Conservation (phyloP, 2,329 filamentous ascomycete species). For the Hypoxylon rubiginosum region DNA sequence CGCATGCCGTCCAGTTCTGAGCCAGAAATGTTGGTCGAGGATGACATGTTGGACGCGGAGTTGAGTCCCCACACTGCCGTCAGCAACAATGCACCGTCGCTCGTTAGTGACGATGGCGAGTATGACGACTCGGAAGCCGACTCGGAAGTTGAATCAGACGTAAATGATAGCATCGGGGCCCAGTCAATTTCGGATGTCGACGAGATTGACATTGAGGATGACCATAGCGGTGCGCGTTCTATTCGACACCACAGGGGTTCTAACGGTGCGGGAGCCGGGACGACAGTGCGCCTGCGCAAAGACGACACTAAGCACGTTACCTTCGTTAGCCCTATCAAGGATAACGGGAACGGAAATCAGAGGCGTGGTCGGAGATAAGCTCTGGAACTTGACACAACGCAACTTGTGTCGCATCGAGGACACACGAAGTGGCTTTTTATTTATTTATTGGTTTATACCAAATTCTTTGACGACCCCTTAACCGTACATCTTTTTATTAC, state of each 20-base stretch:
- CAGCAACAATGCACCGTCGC: slow-evolving; percentile 82
- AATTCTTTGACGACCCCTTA: slow-evolving; percentile 37
- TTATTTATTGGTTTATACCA: slow-evolving; percentile 27
- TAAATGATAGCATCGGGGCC: slow-evolving; percentile 69
- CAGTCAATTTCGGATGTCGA: slow-evolving; percentile 71
- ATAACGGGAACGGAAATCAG: slow-evolving; percentile 54
- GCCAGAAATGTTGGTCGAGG: slow-evolving; percentile 56
- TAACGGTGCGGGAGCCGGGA: slow-evolving; percentile 52
- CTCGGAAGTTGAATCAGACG: slow-evolving; percentile 70
- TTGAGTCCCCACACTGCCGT: slow-evolving; percentile 77
- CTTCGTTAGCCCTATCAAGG: slow-evolving; percentile 66
- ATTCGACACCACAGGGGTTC: slow-evolving; percentile 59
- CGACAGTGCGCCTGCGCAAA: slow-evolving; percentile 65
- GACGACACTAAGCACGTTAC: slow-evolving; percentile 69
- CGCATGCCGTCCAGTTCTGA: slow-evolving; percentile 45
- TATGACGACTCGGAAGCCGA: slow-evolving; percentile 79
- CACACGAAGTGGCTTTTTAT: slow-evolving; percentile 3
- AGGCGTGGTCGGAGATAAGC: slow-evolving; percentile 46
- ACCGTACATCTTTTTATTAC: slow-evolving; percentile 48
- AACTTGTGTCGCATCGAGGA: slow-evolving; percentile 1
- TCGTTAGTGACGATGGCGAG: slow-evolving; percentile 85
- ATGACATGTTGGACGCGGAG: slow-evolving; percentile 70
- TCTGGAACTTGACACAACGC: slow-evolving; percentile 22
- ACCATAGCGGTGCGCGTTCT: slow-evolving; percentile 60
- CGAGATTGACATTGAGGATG: slow-evolving; percentile 73